phyloP scores from a whole-genome alignment of 2,329 filamentous ascomycete genomes.

The Corinectria fuckeliana region DNA sequence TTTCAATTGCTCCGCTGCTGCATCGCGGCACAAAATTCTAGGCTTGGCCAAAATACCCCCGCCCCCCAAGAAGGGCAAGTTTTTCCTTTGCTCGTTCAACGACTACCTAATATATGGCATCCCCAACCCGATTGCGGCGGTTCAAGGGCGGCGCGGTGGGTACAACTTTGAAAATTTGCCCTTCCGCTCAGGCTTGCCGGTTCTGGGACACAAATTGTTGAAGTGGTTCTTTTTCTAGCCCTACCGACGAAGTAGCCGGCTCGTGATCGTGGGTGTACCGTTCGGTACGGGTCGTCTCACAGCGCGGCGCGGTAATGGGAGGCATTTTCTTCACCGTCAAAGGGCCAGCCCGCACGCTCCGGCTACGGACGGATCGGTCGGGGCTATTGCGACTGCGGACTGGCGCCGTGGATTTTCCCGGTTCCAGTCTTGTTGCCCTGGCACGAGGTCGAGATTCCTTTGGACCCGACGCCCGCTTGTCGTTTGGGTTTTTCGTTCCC shows the following conservation, averaged over 20 bases:
- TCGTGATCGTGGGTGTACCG: not conserved
- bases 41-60: not conserved
- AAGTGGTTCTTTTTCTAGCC: slow-evolving; percentile 4
- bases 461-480: not conserved
- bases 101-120: not conserved
- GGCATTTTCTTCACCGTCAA: not conserved
- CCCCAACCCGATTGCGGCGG: slow-evolving; percentile 10
- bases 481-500: not conserved
- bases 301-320: not conserved
- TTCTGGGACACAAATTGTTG: not conserved
- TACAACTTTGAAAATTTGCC: slow-evolving; percentile 1
- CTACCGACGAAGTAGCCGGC: not conserved
- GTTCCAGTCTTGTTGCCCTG: not conserved
- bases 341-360: slow-evolving; percentile 25
- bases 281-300: not conserved
- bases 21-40: not conserved
- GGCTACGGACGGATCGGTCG: slow-evolving; percentile 16
- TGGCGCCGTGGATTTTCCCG: slow-evolving; percentile 3
- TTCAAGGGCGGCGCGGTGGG: not conserved
- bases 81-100: not conserved
- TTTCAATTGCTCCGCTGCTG: not conserved
- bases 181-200: slow-evolving; percentile 1
- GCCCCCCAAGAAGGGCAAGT: not conserved
- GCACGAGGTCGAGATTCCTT: slow-evolving; percentile 10
- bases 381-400: not conserved